A percentile compares a stretch with the other conserved stretches of the same genome.
phyloP scores from a whole-genome alignment of 768 basidiomycete species.

The Fistulinella prunicolor region DNA sequence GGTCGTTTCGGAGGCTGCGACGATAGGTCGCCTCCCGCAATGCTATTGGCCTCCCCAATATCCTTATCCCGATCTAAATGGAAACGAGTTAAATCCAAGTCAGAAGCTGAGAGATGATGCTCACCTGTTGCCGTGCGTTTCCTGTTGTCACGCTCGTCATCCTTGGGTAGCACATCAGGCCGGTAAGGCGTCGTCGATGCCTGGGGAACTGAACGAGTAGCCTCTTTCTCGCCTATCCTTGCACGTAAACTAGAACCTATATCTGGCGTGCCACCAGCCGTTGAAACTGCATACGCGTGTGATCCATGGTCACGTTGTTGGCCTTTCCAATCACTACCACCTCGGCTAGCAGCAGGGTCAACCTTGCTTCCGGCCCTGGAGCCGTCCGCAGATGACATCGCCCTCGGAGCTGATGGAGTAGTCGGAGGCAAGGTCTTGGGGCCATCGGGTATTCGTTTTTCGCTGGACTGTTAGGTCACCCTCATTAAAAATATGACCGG shows the following conservation, averaged over 20 bases:
- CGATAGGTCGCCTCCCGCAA: slow-evolving; percentile 36
- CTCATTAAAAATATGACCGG: slow-evolving; percentile 6
- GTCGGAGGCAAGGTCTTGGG: slow-evolving; percentile 53
- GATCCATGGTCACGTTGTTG: slow-evolving; percentile 34
- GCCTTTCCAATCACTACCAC: slow-evolving; percentile 52
- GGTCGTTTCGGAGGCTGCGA: slow-evolving; percentile 56
- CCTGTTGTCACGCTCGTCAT: slow-evolving; percentile 65
- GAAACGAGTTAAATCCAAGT: slow-evolving; percentile 3
- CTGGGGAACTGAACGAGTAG: slow-evolving; percentile 38
- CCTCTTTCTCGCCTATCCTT: slow-evolving; percentile 62
- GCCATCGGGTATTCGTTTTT: slow-evolving; percentile 57
- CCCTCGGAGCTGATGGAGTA: slow-evolving; percentile 69
- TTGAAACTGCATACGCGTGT: slow-evolving; percentile 22
- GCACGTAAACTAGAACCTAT: slow-evolving; percentile 45
- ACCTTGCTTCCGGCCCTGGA: slow-evolving; percentile 39
- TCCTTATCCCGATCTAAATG: slow-evolving; percentile 64
- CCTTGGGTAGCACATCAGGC: slow-evolving; percentile 42
- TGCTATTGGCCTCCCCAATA: slow-evolving; percentile 35
- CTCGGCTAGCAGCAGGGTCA: slow-evolving; percentile 35
- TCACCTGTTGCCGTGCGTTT: slow-evolving; percentile 71
- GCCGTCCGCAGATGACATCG: slow-evolving; percentile 55
- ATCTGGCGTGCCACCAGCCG: slow-evolving; percentile 19
- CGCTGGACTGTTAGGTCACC: slow-evolving; percentile 37
- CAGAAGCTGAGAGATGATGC: slow-evolving; percentile 14
- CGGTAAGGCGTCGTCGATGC: slow-evolving; percentile 44